phyloP scores from a whole-genome alignment of 768 basidiomycete genomes.

The Dacryopinax primogenitus region DNA sequence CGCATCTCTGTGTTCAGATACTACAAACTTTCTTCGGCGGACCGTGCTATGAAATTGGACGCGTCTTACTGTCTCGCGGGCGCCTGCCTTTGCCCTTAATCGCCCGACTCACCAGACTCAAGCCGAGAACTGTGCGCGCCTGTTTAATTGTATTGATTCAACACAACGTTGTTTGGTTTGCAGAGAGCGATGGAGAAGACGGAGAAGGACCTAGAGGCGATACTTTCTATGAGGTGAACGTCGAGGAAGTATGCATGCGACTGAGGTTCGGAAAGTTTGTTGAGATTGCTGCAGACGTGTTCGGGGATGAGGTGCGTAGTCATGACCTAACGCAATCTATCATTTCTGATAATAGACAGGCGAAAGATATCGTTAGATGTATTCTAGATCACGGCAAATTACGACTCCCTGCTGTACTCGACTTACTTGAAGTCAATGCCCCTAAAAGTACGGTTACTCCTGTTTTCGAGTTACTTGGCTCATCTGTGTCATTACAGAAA shows the following conservation, averaged over 20 bases:
- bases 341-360: slow-evolving; percentile 33
- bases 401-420: slow-evolving; percentile 52
- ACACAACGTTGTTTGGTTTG: slow-evolving; percentile 85
- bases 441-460: slow-evolving; percentile 38
- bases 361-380: slow-evolving; percentile 57
- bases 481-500: slow-evolving; percentile 10
- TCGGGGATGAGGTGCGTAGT: slow-evolving; percentile 52
- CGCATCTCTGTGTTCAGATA: slow-evolving; percentile 48
- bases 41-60: slow-evolving; percentile 54
- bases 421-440: slow-evolving; percentile 37
- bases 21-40: slow-evolving; percentile 53
- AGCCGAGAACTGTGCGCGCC: slow-evolving; percentile 53
- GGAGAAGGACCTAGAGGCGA: slow-evolving; percentile 31
- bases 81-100: slow-evolving; percentile 60
- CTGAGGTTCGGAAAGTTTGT: slow-evolving; percentile 74
- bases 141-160: slow-evolving; percentile 70
- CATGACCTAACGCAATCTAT: not conserved
- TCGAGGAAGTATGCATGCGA: slow-evolving; percentile 68
- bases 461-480: not conserved
- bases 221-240: slow-evolving; percentile 62
- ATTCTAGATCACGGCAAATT: slow-evolving; percentile 81
- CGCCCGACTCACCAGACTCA: slow-evolving; percentile 53
- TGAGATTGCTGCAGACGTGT: slow-evolving; percentile 54
- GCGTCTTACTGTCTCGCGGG: slow-evolving; percentile 64
- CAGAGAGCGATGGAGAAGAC: slow-evolving; percentile 47